phyloP scores from a whole-genome alignment of 73 alveolate species.

The Uronychia setigera region DNA sequence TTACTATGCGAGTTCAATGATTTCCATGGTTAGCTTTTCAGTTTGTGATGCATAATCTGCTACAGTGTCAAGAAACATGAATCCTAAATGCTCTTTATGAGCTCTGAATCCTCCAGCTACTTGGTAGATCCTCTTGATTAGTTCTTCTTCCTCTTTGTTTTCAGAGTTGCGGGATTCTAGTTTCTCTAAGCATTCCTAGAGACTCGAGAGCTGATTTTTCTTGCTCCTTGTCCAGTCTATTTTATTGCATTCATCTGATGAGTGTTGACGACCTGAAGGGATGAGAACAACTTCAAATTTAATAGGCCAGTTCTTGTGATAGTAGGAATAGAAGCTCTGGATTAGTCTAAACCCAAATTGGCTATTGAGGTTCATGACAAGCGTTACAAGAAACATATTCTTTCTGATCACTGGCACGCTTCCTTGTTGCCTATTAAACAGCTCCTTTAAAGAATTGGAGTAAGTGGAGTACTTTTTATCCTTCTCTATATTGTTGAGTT shows the following conservation, averaged over 20 bases:
- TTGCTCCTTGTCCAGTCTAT: background rate
- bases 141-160: background rate
- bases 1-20: background rate
- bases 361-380: background rate
- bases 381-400: background rate
- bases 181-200: too few relatives aligned
- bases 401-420: background rate
- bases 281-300: background rate
- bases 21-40: background rate
- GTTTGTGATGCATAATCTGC: background rate
- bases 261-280: background rate
- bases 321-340: background rate
- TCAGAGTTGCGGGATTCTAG: background rate
- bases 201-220: too few relatives aligned
- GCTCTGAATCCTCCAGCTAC: background rate
- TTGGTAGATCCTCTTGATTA: background rate
- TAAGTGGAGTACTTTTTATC: background rate
- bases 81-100: background rate
- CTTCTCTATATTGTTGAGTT: background rate
- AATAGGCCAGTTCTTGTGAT: background rate
- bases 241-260: background rate
- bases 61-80: background rate
- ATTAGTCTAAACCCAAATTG: background rate
- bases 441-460: background rate
- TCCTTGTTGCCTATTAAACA: background rate